Evolutionary conservation across 768 basidiomycete genomes (phyloP), one percentile per base, ranked within the genome.

Genomic region (Amanita fuliginea): DNA sequence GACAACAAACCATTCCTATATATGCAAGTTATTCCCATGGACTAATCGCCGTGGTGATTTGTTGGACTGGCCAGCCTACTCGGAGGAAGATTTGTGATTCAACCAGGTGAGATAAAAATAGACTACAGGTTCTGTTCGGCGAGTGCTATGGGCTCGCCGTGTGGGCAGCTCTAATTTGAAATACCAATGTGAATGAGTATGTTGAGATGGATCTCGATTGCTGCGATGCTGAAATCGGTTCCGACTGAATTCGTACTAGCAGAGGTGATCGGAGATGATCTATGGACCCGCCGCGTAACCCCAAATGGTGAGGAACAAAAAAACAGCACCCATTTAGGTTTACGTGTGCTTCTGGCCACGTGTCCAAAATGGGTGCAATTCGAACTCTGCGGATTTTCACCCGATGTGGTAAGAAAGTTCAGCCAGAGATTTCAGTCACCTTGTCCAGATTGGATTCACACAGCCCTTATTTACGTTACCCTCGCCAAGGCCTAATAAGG

Each of bases 311-410:
- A 50, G 8, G 14, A 33, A 21, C 8, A 43, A 47, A 32, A 32
- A 32, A 47, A 28, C 34, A 47, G 33, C 16, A 49, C 22, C 24
- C 40, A 49, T 50, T 41, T 35, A 47, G 49, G 42, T 50, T 50
- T 42, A 50, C 41, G 49, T 50, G 49, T 50, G 41, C 40, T 30
- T 30, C 18, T 40, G 32, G 49, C 49, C 49, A 50, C 49, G 49
- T 50, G 49, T 41, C 49, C 41, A 42, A 50, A 50, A 42, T 34
- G 41, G 49, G 49, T n/a, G 41, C 40, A 42, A 18, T 50, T 50
- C 40, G 49, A 50, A 34, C 11, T 28, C 6, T 42, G n/a, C 49
- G 49, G 49, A 50, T 50, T 50, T 50, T 41, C 49, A 43, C 49
- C 47, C 30, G 41, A 50, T 40, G 32, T 34, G 49, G 49, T 28